Conservation (phyloP, 495 filamentous ascomycete genomes). For the Xylaria flabelliformis region DNA sequence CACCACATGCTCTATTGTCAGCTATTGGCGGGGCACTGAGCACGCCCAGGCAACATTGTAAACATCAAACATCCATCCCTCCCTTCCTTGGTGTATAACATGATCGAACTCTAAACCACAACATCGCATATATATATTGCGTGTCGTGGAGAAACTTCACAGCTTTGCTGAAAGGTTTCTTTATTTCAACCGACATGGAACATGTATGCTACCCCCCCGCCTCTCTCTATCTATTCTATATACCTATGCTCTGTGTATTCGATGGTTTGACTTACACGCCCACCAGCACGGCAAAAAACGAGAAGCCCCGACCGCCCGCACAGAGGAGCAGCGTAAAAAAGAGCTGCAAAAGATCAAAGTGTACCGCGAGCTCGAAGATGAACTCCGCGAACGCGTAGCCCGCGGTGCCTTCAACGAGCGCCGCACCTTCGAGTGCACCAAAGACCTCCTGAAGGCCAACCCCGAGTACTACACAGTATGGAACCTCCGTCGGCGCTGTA, state of each 20-base stretch:
- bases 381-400: conserved; percentile 62
- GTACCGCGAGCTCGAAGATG: conserved; percentile 74
- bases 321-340: conserved; percentile 69
- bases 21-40: background rate
- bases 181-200: conserved; percentile 48
- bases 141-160: background rate
- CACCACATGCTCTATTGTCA: too few species aligned
- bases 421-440: conserved; percentile 72
- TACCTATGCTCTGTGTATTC: background rate
- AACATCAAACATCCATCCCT: too few species aligned
- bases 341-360: conserved; percentile 79
- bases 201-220: conserved; percentile 49
- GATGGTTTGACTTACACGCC: conserved; percentile 28
- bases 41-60: conserved; percentile 4
- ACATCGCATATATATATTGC: background rate
- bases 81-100: background rate
- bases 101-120: background rate
- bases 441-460: conserved; percentile 81
- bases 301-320: conserved; percentile 63
- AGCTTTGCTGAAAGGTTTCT: background rate
- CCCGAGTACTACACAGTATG: conserved; percentile 98
- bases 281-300: conserved; percentile 78
- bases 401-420: conserved; percentile 63
- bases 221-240: background rate
- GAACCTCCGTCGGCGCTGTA: conserved; percentile 84